phyloP scores from a whole-genome alignment of 306 rosid genomes.

The Castanopsis chinensis region DNA sequence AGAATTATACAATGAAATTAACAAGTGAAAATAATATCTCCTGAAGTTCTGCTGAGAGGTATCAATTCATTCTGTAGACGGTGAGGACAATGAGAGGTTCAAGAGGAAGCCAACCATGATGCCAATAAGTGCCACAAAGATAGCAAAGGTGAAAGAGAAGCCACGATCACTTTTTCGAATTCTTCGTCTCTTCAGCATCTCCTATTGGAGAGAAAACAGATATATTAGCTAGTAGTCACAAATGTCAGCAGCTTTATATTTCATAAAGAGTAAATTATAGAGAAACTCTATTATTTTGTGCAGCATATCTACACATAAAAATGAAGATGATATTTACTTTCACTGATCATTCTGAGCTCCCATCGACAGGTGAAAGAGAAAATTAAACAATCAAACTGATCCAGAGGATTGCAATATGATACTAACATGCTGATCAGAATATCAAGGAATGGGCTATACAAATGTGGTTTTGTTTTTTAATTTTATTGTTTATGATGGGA shows the following conservation, averaged over 20 bases:
- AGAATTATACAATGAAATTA: slow-evolving; percentile 19
- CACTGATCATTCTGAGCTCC: slow-evolving; percentile 2
- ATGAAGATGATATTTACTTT: slow-evolving; percentile 6
- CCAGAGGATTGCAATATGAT: neutral
- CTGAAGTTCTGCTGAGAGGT: slow-evolving; percentile 12
- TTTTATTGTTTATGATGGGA: too few relatives aligned
- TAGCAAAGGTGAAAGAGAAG: slow-evolving; percentile 69
- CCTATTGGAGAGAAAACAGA: neutral
- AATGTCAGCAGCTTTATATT: neutral
- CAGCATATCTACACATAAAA: neutral
- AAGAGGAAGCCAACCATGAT: slow-evolving; percentile 76
- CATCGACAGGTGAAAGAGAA: neutral
- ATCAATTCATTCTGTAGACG: slow-evolving; percentile 47
- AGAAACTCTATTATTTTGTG: neutral
- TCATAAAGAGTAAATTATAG: neutral
- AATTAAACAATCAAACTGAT: neutral
- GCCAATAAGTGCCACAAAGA: slow-evolving; percentile 79
- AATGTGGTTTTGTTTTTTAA: neutral
- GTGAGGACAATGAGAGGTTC: slow-evolving; percentile 65
- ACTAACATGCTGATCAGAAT: neutral
- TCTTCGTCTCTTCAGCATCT: slow-evolving; percentile 59
- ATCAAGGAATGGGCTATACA: neutral
- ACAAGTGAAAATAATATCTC: neutral
- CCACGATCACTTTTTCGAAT: slow-evolving; percentile 58
- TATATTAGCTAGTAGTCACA: neutral